phyloP scores from a whole-genome alignment of 495 filamentous ascomycete genomes.

The Neurospora sp. region DNA sequence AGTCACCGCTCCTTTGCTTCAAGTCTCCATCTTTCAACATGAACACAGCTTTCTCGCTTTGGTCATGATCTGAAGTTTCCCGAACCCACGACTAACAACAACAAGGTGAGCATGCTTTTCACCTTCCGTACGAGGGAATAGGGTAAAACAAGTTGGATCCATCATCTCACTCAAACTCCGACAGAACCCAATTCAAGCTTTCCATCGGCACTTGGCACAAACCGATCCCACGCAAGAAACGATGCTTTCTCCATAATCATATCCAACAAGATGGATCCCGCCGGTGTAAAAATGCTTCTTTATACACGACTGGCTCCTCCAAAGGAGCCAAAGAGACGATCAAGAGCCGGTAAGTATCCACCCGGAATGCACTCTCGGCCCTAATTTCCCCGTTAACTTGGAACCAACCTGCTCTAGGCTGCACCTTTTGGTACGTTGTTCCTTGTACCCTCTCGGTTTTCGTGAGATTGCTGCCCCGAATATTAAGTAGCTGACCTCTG shows the following conservation, averaged over 20 bases:
- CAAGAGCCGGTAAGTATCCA: slow-evolving; percentile 47
- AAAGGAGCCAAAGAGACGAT: slow-evolving; percentile 51
- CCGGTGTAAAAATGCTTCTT: slow-evolving; percentile 38
- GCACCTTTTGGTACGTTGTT: slow-evolving; percentile 45
- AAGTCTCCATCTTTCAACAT: not conserved
- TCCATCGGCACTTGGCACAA: not conserved
- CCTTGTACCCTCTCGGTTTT: not conserved
- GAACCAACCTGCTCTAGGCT: slow-evolving; percentile 30
- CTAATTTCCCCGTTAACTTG: slow-evolving; percentile 5
- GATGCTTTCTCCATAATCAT: not conserved
- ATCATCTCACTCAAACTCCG: not conserved
- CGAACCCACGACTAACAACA: not conserved
- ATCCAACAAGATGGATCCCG: not conserved
- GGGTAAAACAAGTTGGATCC: not conserved
- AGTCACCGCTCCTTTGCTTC: not conserved
- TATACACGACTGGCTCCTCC: slow-evolving; percentile 48
- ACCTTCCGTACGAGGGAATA: not conserved
- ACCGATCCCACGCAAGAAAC: not conserved
- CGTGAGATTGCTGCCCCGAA: not conserved
- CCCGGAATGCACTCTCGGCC: not conserved
- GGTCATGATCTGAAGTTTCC: not conserved
- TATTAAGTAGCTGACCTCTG: slow-evolving; percentile 7
- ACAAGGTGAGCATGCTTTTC: not conserved
- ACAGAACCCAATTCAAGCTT: not conserved
- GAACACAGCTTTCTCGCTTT: not conserved